Base-by-base conservation (phyloP, 2,329 filamentous ascomycete species). In the Fusarium duplospermum region DNA sequence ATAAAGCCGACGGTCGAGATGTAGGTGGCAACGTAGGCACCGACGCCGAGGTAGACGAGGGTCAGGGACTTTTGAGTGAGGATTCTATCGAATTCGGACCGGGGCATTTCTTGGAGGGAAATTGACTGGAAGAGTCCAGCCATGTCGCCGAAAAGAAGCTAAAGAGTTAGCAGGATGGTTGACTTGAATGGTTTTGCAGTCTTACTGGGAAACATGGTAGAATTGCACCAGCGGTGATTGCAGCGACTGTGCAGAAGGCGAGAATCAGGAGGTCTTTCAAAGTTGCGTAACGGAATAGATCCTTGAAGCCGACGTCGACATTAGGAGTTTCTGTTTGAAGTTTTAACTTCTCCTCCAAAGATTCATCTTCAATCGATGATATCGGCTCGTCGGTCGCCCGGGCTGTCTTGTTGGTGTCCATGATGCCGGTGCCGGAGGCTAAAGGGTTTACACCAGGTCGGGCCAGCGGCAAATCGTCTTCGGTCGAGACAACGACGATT, bases 1-100 rank as follows among this genome's bases (percentile, higher is more conserved):
- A 96, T 96, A 84, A 95, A 97, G 22, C 93, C 93, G 20, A 96
- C 90, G 0, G 94, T 97, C 35, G 90, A 88, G 67, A 95, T 83
- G 81, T 95, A 96, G 45, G 91, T 87, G 3, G 90, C 90, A 58
- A 93, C 83, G 75, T 95, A 95, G 79, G 94, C 92, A 68, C 86
- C 93, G 67, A 96, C 91, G 42, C 89, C 93, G 61, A 96, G 88
- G 80, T 95, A 96, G 38, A 96, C 84, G 45, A 50, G 45, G n/a
- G 16, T 50, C 45, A 50, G 18, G 24, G 45, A 50, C 45, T 50
- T 50, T 50, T 50, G 45, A 16, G 22, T 50, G 5, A 50, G 45
- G 45, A 50, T n/a, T 29, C 45, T 50, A 14, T 50, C 45, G 45
- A 50, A 50, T 27, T 50, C 45, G 45, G 45, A 29, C 3, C 45